These are phyloP conservation scores for Plasmodium malariae DNA, from an alignment of 169 alveolate species.

Conservation along the genomic window DNA sequence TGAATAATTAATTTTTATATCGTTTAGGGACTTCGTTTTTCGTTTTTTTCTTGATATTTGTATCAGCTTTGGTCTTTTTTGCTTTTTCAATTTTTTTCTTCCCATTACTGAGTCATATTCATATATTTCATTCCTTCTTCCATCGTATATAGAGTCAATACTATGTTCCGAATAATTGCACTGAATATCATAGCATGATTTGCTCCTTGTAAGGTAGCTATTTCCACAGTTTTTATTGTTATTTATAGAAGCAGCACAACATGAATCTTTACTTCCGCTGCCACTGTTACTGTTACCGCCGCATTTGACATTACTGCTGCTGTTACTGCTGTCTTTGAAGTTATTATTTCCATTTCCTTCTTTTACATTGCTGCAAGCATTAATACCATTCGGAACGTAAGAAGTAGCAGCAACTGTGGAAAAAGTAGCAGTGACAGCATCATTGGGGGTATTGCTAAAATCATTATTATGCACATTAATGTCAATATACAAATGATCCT, in stretches of 20 bases:
- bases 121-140: not conserved
- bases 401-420: too few relatives aligned
- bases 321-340: not conserved
- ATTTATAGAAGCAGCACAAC: too few relatives aligned
- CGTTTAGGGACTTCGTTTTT: constrained; percentile 22
- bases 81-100: constrained; percentile 2
- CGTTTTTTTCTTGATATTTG: constrained; percentile 15
- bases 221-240: not conserved
- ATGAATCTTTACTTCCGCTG: not conserved
- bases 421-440: too few relatives aligned
- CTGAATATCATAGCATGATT: constrained; percentile 10
- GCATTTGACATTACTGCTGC: not conserved
- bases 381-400: constrained; percentile 9
- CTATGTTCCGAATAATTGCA: constrained; percentile 38
- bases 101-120: constrained; percentile 16
- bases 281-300: not conserved
- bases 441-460: too few relatives aligned
- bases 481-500: too few relatives aligned
- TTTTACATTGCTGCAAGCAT: not conserved
- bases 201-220: constrained; percentile 34
- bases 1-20: not conserved
- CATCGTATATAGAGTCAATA: constrained; percentile 12
- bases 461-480: too few relatives aligned
- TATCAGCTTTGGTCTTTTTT: not conserved
- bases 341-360: not conserved